A percentile compares a stretch with the other conserved stretches of the same genome.
phyloP scores from a whole-genome alignment of 192 early-diverging fungal genomes.

The Coemansia asiatica region DNA sequence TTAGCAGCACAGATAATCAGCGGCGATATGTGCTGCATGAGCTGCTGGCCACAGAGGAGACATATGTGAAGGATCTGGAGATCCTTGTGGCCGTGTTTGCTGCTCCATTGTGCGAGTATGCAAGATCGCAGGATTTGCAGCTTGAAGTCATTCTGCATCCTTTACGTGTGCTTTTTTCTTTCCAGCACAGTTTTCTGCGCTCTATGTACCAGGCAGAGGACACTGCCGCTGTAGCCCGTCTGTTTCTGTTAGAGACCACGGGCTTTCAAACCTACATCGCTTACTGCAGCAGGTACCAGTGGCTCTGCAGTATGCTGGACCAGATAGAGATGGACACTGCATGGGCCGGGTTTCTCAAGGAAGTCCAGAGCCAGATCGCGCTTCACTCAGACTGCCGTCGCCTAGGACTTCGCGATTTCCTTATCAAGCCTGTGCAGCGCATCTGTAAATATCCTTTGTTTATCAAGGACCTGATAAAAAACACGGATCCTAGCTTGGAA shows the following conservation, averaged over 20 bases:
- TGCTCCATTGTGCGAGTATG: conserved; percentile 31
- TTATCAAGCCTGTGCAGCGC: conserved; percentile 80
- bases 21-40: conserved; percentile 50
- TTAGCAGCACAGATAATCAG: conserved; percentile 12
- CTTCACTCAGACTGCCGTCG: conserved; percentile 20
- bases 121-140: conserved; percentile 14
- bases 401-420: conserved; percentile 43
- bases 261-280: conserved; percentile 36
- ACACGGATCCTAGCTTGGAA: conserved; percentile 45
- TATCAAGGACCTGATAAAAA: conserved; percentile 60
- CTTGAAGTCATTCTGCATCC: conserved; percentile 32
- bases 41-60: conserved; percentile 52
- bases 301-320: conserved; percentile 32
- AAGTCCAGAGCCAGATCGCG: conserved; percentile 21
- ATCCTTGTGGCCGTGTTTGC: conserved; percentile 47
- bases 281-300: conserved; percentile 40
- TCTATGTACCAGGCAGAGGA: conserved; percentile 11
- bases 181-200: conserved; percentile 36
- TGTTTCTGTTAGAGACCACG: conserved; percentile 19
- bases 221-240: conserved; percentile 20
- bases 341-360: conserved; percentile 31
- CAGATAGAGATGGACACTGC: conserved; percentile 28
- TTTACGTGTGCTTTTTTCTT: conserved; percentile 31
- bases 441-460: conserved; percentile 91
- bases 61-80: conserved; percentile 57